phyloP scores from a whole-genome alignment of 768 basidiomycete species.

The Lanmaoa pseudosensibilis region DNA sequence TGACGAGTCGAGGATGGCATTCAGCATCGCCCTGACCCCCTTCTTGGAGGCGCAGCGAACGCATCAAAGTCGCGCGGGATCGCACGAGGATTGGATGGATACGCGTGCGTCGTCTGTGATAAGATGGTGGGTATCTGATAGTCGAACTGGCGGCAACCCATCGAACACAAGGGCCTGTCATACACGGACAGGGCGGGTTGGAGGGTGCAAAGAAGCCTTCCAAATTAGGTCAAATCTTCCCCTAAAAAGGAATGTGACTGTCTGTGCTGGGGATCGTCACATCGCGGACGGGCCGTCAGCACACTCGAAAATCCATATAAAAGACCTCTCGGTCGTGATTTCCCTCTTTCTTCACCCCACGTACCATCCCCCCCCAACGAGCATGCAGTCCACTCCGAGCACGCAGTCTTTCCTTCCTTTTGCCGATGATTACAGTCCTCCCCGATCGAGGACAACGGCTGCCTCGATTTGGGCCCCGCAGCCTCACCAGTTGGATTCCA shows the following conservation, averaged over 20 bases:
- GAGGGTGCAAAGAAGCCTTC: slow-evolving; percentile 33
- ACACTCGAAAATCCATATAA: slow-evolving; percentile 37
- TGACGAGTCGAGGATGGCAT: slow-evolving; percentile 24
- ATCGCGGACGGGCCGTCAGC: slow-evolving; percentile 21
- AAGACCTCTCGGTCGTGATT: slow-evolving; percentile 21
- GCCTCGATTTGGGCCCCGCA: slow-evolving; percentile 84
- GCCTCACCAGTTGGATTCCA: slow-evolving; percentile 62
- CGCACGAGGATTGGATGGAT: not conserved
- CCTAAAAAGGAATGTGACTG: slow-evolving; percentile 35
- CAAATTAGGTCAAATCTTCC: slow-evolving; percentile 29
- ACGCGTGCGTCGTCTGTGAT: slow-evolving; percentile 3
- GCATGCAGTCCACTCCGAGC: slow-evolving; percentile 30
- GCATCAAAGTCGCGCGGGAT: not conserved
- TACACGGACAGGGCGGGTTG: slow-evolving; percentile 18
- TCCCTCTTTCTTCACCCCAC: slow-evolving; percentile 42
- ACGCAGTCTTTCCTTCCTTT: slow-evolving; percentile 34
- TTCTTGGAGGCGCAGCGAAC: not conserved
- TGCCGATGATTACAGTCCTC: slow-evolving; percentile 42
- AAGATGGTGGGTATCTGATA: slow-evolving; percentile 23
- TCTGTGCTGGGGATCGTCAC: slow-evolving; percentile 33
- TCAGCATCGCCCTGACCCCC: slow-evolving; percentile 1
- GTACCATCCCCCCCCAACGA: slow-evolving; percentile 35
- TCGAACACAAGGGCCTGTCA: slow-evolving; percentile 30
- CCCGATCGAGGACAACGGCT: slow-evolving; percentile 40
- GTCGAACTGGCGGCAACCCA: slow-evolving; percentile 20